phyloP scores from a whole-genome alignment of 202 grass and related monocot species.

The Elaeis oleifera region DNA sequence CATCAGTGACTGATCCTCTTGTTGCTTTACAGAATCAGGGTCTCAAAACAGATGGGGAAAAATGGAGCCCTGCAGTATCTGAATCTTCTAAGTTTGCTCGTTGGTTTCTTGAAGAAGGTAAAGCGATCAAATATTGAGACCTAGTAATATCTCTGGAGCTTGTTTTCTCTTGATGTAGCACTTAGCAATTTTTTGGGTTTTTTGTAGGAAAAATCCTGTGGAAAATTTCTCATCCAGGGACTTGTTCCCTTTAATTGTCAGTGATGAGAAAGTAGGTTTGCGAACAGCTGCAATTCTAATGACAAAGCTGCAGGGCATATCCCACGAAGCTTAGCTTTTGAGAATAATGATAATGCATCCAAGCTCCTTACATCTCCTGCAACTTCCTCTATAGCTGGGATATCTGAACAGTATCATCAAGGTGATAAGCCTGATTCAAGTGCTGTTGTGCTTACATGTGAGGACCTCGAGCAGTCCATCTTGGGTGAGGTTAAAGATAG shows the following conservation, averaged over 20 bases:
- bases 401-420: constrained; percentile 34
- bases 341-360: constrained; percentile 32
- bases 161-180: constrained; percentile 11
- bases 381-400: constrained; percentile 33
- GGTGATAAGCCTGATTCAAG: constrained; percentile 37
- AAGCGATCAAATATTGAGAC: neutral
- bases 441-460: constrained; percentile 74
- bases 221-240: constrained; percentile 58
- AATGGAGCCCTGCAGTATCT: constrained; percentile 30
- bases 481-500: constrained; percentile 40
- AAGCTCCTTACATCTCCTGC: constrained; percentile 21
- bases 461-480: constrained; percentile 97
- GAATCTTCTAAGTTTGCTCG: constrained; percentile 89
- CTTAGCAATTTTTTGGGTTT: constrained; percentile 16
- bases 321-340: constrained; percentile 20
- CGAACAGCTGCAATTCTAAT: constrained; percentile 30
- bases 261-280: constrained; percentile 44
- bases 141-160: neutral
- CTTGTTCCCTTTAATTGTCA: constrained; percentile 69
- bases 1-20: constrained; percentile 19
- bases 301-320: constrained; percentile 30
- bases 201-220: constrained; percentile 45
- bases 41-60: constrained; percentile 39
- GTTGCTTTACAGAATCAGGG: constrained; percentile 40
- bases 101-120: constrained; percentile 90